Base-by-base conservation (phyloP, 2,329 filamentous ascomycete genomes). In the Neonectria punicea region DNA sequence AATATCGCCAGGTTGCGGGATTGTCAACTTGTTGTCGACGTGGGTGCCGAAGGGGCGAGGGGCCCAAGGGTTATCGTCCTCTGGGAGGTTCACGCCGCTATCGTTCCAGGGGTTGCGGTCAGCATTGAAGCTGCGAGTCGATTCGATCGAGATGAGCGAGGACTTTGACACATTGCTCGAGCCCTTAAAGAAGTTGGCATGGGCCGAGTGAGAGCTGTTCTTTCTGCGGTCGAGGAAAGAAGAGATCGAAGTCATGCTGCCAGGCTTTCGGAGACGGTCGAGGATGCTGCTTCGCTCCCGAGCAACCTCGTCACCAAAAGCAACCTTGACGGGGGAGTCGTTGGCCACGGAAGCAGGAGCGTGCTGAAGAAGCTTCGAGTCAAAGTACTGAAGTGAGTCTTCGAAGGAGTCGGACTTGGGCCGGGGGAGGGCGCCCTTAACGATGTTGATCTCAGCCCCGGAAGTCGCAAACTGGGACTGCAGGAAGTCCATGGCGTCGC, bases 401-500 rank as follows among this genome's bases (percentile, higher is more conserved):
- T 99, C 96, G 70, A 99, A 99, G 0, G 96, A 98, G 79, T 99
- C 96, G 1, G 96, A 98, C 83, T 98, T 98, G 68, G 96, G 96
- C n/a, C 96, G 92, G 20, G 95, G 94, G 70, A 98, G 96, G n/a
- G 93, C 91, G 57, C 96, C 96, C 79, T 97, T 97, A 75, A 98
- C 90, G 46, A 94, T 90, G 62, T 88, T 92, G 10, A 91, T 88
- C 74, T 98, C 93, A n/a, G 98, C 89, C n/a, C 93, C 92, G 51
- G 94, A 92, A 49, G 93, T 91, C 30, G 97, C 92, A 66, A 98
- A 88, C 67, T 94, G 90, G 47, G 93, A 90, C 73, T 96, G 92
- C 71, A 99, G 84, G 78, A 97, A 97, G 74, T 99, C 96, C 74
- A 98, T 96, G 53, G 96, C 96, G 80, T 99, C 96, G 72, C 96